Conservation (phyloP, 345 rosid species). For the Citrus inodora region DNA sequence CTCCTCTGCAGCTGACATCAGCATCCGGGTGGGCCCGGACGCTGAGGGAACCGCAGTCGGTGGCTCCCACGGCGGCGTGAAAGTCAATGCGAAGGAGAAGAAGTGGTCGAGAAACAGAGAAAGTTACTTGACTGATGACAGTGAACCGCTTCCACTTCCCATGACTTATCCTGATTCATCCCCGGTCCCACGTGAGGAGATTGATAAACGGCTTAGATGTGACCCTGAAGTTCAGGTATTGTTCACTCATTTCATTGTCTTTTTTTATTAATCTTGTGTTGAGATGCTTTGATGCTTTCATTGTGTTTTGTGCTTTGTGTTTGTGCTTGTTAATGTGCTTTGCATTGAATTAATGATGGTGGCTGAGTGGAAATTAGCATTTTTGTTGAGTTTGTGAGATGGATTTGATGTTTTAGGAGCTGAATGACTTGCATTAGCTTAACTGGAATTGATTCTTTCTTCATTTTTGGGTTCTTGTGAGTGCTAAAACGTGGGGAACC, state of each 20-base stretch:
- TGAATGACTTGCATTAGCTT: not conserved
- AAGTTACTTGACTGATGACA: constrained; percentile 69
- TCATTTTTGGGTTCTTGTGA: not conserved
- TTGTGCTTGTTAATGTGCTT: too few species aligned
- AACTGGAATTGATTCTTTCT: not conserved
- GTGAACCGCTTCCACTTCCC: constrained; percentile 88
- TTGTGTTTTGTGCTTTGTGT: not conserved
- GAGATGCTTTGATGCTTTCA: not conserved
- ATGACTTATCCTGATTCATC: constrained; percentile 84
- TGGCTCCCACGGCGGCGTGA: constrained; percentile 27
- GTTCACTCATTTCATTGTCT: constrained; percentile 4
- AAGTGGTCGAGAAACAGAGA: constrained; percentile 77
- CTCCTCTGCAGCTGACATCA: constrained; percentile 43
- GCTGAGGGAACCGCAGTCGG: constrained; percentile 29
- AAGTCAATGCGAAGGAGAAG: constrained; percentile 58
- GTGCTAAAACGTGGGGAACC: not conserved
- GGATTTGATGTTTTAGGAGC: not conserved
- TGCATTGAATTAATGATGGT: not conserved
- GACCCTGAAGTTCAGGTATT: constrained; percentile 69
- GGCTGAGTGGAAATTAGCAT: not conserved
- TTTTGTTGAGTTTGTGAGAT: not conserved
- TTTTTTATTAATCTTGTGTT: constrained; percentile 3
- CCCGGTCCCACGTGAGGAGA: constrained; percentile 70
- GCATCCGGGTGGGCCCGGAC: constrained; percentile 47
- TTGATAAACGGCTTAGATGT: constrained; percentile 69